Evolutionary conservation across 371 early-diverging fungal species (phyloP).

Genomic region (Rhizopus microsporus): DNA sequence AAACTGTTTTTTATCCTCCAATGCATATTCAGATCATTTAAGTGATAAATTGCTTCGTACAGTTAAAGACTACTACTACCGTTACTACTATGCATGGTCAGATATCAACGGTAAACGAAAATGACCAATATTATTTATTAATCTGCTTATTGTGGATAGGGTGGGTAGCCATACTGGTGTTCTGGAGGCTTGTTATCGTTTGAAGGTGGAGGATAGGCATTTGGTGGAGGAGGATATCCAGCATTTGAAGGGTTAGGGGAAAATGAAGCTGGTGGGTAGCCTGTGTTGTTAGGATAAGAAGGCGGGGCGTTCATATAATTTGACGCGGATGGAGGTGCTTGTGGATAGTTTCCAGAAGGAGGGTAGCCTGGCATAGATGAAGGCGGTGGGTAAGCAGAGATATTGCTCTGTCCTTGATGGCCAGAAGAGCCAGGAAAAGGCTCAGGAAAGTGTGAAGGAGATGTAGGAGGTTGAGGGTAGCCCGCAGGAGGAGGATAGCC

Average conservation of each 20-base stretch:
- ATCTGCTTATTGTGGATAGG: constrained; percentile 19
- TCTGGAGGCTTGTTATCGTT: constrained; percentile 12
- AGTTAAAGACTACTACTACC: too few species aligned
- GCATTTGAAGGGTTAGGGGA: constrained; percentile 3
- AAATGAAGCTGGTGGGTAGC: too few species aligned
- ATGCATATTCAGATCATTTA: too few species aligned
- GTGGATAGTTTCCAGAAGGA: constrained; percentile 4
- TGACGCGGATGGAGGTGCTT: not conserved
- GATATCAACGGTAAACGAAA: too few species aligned
- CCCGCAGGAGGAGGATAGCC: not conserved
- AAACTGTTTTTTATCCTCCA: too few species aligned
- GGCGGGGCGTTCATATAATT: not conserved
- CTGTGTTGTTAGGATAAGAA: too few species aligned
- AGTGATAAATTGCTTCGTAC: too few species aligned
- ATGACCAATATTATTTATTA: too few species aligned
- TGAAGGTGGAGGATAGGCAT: constrained; percentile 4
- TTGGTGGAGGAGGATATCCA: constrained; percentile 17
- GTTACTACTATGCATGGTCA: too few species aligned
- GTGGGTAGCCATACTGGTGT: constrained; percentile 23
- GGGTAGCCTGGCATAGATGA: constrained; percentile 10
- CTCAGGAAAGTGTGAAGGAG: not conserved
- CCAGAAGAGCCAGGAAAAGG: not conserved
- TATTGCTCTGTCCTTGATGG: not conserved
- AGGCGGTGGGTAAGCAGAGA: constrained; percentile 10
- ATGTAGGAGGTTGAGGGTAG: constrained; percentile 6